A percentile compares a stretch with the other conserved stretches of the same genome.
Conservation (phyloP, 1,284 basidiomycete genomes). For the Boletus mariae region DNA sequence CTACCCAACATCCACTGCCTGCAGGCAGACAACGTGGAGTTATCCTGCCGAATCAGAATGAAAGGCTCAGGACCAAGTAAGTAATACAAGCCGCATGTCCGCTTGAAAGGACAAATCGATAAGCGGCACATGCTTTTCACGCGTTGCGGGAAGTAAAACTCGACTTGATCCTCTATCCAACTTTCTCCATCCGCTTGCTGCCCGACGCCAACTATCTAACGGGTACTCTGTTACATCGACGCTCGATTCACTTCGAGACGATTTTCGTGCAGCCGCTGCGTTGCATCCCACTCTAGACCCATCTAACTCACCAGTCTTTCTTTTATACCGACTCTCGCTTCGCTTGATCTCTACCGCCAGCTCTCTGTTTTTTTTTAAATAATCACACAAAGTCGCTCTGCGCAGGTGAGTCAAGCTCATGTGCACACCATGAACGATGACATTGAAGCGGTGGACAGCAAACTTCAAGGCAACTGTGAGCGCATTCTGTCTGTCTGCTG, state of each 20-base stretch:
- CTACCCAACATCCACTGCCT: conserved; percentile 43
- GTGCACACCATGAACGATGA: neutral
- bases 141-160: conserved; percentile 37
- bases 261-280: conserved; percentile 28
- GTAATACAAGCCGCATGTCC: conserved; percentile 35
- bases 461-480: conserved; percentile 16
- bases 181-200: conserved; percentile 18
- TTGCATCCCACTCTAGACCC: conserved; percentile 22
- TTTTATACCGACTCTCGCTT: conserved; percentile 41
- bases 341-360: conserved; percentile 13
- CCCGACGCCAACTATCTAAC: conserved; percentile 23
- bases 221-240: conserved; percentile 25
- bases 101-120: conserved; percentile 35
- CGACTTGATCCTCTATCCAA: conserved; percentile 25
- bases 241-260: conserved; percentile 54
- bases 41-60: conserved; percentile 32
- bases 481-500: conserved; percentile 1
- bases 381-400: conserved; percentile 18
- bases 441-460: conserved; percentile 11
- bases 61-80: conserved; percentile 28
- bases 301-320: conserved; percentile 46
- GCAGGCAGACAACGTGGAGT: conserved; percentile 67
- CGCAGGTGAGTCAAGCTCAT: conserved; percentile 20
- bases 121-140: conserved; percentile 51
- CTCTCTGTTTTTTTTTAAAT: conserved; percentile 16